Evolutionary conservation across 1,139 yeast species (phyloP).

Genomic region (Saccharomyces hybrid): DNA sequence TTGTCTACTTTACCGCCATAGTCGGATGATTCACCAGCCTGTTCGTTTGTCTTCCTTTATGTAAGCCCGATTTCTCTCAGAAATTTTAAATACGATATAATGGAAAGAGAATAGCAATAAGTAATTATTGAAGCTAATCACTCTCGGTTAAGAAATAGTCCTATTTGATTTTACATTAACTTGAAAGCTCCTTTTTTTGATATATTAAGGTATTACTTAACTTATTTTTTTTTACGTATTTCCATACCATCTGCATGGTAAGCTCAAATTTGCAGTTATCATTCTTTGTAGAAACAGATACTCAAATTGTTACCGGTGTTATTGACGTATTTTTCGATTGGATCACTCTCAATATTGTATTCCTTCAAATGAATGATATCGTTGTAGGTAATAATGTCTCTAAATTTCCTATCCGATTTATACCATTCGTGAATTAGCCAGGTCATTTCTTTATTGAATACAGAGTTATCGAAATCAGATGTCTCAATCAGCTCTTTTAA

Average conservation of each 20-base stretch:
- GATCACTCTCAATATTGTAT: conserved; percentile 29
- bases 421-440: conserved; percentile 64
- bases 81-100: background rate
- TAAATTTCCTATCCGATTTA: conserved; percentile 50
- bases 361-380: conserved; percentile 21
- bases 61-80: background rate
- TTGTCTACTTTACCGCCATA: background rate
- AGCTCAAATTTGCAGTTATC: background rate
- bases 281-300: background rate
- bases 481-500: conserved; percentile 64
- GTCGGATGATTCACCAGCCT: background rate
- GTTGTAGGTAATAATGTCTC: conserved; percentile 43
- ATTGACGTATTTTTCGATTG: conserved; percentile 29
- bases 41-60: background rate
- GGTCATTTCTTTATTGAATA: conserved; percentile 50
- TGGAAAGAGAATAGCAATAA: background rate
- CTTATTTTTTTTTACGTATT: background rate
- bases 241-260: background rate
- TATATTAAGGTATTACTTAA: background rate
- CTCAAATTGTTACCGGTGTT: conserved; percentile 25
- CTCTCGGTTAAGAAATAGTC: no score
- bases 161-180: no score
- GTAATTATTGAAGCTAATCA: no score
- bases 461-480: conserved; percentile 41
- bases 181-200: no score